Conservation (phyloP, 768 basidiomycete genomes). For the Tricholoma terreum region DNA sequence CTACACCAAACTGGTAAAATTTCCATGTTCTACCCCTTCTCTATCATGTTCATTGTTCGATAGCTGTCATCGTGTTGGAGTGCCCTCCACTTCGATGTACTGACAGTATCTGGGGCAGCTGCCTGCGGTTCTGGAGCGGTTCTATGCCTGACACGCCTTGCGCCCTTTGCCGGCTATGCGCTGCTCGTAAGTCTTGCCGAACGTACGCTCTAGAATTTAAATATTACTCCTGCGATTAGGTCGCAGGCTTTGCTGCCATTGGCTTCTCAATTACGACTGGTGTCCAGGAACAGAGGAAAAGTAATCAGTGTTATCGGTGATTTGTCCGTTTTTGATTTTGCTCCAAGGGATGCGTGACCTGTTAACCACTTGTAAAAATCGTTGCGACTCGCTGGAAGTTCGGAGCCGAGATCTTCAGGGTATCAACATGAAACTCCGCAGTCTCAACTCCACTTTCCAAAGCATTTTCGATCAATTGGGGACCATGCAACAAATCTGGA, state of each 20-base stretch:
- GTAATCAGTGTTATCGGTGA: background rate
- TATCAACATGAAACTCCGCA: background rate
- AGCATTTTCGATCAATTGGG: background rate
- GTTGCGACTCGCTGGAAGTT: background rate
- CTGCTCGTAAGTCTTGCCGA: background rate
- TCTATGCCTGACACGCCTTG: background rate
- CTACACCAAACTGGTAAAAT: background rate
- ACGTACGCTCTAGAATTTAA: background rate
- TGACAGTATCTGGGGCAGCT: background rate
- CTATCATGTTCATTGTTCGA: background rate
- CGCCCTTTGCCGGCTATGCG: background rate
- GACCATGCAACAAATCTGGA: conserved; percentile 5
- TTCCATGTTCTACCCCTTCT: background rate
- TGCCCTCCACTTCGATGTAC: background rate
- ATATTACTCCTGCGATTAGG: background rate
- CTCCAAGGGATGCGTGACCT: background rate
- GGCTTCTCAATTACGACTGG: background rate
- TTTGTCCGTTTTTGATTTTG: background rate
- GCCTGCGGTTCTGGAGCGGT: background rate
- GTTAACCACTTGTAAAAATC: background rate
- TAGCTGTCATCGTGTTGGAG: background rate
- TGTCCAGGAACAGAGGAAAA: background rate
- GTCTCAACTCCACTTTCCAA: background rate
- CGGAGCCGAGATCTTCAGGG: background rate
- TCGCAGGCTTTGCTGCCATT: background rate